Evolutionary conservation across 2,329 filamentous ascomycete species (phyloP).

Genomic region (Gyromitra esculenta): DNA sequence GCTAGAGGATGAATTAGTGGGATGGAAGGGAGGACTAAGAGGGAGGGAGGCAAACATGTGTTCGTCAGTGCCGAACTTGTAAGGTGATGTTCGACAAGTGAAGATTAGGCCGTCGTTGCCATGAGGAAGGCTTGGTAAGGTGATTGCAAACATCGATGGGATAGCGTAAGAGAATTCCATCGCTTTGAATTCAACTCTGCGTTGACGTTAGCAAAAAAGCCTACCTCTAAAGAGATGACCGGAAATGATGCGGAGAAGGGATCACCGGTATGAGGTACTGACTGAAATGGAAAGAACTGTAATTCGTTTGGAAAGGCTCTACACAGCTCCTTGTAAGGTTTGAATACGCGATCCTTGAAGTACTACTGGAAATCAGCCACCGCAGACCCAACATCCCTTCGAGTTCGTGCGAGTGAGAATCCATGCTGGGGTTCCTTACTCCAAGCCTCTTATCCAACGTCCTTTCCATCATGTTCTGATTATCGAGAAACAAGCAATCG

Average conservation of each 20-base stretch:
- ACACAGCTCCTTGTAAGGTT: constrained; percentile 73
- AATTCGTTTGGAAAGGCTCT: constrained; percentile 75
- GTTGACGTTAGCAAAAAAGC: constrained; percentile 15
- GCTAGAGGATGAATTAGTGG: constrained; percentile 66
- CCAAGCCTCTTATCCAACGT: constrained; percentile 88
- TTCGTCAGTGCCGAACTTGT: constrained; percentile 86
- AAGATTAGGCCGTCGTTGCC: constrained; percentile 98
- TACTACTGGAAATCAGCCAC: constrained; percentile 63
- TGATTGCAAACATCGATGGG: constrained; percentile 88
- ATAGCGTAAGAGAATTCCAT: constrained; percentile 90
- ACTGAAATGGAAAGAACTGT: constrained; percentile 76
- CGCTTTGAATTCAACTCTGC: constrained; percentile 78
- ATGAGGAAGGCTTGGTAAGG: constrained; percentile 84
- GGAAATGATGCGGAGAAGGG: constrained; percentile 4
- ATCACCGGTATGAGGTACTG: constrained; percentile 33
- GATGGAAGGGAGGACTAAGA: neutral
- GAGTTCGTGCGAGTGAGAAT: neutral
- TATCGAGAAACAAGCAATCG: constrained; percentile 86
- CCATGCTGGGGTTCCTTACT: constrained; percentile 43
- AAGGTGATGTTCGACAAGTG: constrained; percentile 87
- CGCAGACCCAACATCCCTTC: constrained; percentile 1
- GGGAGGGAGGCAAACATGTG: constrained; percentile 54
- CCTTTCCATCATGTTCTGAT: constrained; percentile 77
- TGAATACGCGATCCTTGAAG: constrained; percentile 79
- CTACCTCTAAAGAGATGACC: neutral